Conservation (phyloP, 257 asterid genomes). For the Cynanchum wilfordii region DNA sequence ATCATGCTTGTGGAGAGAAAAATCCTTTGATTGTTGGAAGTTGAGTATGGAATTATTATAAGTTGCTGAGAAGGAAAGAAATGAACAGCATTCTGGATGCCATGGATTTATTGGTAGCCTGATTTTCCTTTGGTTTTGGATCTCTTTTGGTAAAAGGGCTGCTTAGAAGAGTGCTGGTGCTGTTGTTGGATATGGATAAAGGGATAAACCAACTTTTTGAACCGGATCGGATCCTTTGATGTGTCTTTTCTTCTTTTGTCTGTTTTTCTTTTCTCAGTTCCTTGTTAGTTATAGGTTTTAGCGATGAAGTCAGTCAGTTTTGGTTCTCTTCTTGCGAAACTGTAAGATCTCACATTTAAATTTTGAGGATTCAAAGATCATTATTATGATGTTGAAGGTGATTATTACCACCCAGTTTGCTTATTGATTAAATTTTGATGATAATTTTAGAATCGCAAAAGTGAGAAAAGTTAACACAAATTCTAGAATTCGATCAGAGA, state of each 20-base stretch:
- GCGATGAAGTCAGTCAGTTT: not conserved
- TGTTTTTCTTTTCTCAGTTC: not conserved
- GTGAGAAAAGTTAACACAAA: too few relatives aligned
- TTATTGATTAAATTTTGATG: too few relatives aligned
- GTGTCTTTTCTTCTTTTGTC: not conserved
- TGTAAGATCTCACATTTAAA: not conserved
- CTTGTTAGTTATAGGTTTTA: not conserved
- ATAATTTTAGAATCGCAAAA: too few relatives aligned
- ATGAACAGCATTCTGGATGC: not conserved
- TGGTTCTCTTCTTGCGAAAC: too few relatives aligned
- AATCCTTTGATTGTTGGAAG: slow-evolving; percentile 57
- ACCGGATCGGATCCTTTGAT: not conserved
- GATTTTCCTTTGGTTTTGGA: not conserved
- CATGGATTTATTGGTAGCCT: not conserved
- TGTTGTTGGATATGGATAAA: not conserved
- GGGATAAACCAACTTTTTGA: not conserved
- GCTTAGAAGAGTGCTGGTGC: not conserved
- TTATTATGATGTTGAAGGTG: not conserved
- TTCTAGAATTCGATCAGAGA: too few relatives aligned
- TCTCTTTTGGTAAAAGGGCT: not conserved
- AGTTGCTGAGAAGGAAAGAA: not conserved
- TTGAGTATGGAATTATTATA: slow-evolving; percentile 20
- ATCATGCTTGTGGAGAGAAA: slow-evolving; percentile 48
- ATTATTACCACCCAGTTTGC: too few relatives aligned
- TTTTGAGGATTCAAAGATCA: not conserved